A percentile compares a stretch with the other conserved stretches of the same genome.
Conservation (phyloP, 441 rosid genomes). For the Daphne laureola region DNA sequence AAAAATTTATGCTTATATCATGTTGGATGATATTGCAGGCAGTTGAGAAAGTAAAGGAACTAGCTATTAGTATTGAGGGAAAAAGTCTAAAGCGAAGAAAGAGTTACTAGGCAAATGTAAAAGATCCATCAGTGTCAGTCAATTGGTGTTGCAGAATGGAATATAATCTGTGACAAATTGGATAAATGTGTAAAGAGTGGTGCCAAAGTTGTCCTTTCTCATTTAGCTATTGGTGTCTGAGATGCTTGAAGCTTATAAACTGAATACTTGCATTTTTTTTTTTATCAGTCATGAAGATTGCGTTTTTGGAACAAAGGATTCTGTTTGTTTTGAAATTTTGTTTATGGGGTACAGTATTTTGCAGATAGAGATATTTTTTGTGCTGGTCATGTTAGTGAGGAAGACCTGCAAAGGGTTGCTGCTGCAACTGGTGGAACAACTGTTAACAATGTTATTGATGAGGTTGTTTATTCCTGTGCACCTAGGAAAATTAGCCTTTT, state of each 20-base stretch:
- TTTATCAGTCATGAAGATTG: background rate
- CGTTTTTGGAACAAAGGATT: background rate
- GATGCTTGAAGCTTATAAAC: slow-evolving; percentile 7
- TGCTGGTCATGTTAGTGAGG: slow-evolving; percentile 94
- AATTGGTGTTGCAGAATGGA: slow-evolving; percentile 99
- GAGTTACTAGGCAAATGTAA: slow-evolving; percentile 75
- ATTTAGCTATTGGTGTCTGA: slow-evolving; percentile 84
- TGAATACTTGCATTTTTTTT: too few relatives aligned
- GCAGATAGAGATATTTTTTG: slow-evolving; percentile 99
- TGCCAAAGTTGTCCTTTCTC: slow-evolving; percentile 93
- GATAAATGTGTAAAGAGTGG: slow-evolving; percentile 94
- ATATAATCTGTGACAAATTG: slow-evolving; percentile 94
- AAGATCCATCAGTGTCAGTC: slow-evolving; percentile 99
- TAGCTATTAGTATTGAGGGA: slow-evolving; percentile 91
- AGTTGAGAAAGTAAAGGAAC: slow-evolving; percentile 68
- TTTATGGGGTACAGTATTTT: slow-evolving; percentile 73
- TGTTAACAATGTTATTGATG: slow-evolving; percentile 83
- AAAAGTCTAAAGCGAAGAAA: slow-evolving; percentile 89
- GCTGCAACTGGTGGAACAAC: slow-evolving; percentile 99
- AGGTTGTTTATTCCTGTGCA: slow-evolving; percentile 33
- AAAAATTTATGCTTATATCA: background rate
- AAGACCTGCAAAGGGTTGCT: slow-evolving; percentile 83
- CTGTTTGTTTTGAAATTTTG: background rate
- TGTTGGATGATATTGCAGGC: slow-evolving; percentile 38
- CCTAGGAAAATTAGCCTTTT: slow-evolving; percentile 6